Base-by-base conservation (phyloP, 306 rosid species). In the Sechiopsis laciniata region DNA sequence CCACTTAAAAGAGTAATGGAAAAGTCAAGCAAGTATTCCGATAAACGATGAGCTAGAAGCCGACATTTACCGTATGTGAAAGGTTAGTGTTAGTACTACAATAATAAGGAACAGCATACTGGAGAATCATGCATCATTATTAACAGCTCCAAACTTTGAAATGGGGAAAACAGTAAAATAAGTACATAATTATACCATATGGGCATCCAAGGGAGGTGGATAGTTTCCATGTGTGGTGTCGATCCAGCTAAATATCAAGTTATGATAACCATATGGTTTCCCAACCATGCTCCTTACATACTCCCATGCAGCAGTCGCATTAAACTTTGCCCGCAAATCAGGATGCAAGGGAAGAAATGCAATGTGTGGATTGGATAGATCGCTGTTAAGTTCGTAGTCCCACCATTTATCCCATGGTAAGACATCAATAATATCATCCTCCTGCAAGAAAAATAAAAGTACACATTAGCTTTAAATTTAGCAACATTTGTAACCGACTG, bases 241-340 rank as follows among this genome's bases (percentile, higher is more conserved):
- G 75, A 95, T 95, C 99, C 99, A 95, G 82, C 97, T 88, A 84
- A 95, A 95, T 78, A 95, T 86, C 95, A 95, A 32, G 83, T 95
- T 95, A 80, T 95, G 99, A 83, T 88, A 95, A 78, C 99, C 99
- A 83, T 91, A 95, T 1, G 95, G 96, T 71, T 83, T 81, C 35
- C 96, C 97, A 32, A 55, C 82, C 99, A 95, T 95, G 86, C 90
- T 89, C 79, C 75, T 60, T 21, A 87, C 99, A 75, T 87, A 95
- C 85, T 95, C 97, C 99, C 99, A 95, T 1, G 99, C 99, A 58
- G 97, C 97, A 78, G 97, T 86, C 87, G 91, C 95, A 50, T 91
- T 91, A 71, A 95, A 91, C 77, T 77, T 91, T 45, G 91, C 95
- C 60, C 96, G 90, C 57, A 84, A 56, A 72, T 85, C 86, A 37